These are phyloP conservation scores for Coemansia sp. DNA, from an alignment of 192 early-diverging fungal species.

Conservation along the genomic window DNA sequence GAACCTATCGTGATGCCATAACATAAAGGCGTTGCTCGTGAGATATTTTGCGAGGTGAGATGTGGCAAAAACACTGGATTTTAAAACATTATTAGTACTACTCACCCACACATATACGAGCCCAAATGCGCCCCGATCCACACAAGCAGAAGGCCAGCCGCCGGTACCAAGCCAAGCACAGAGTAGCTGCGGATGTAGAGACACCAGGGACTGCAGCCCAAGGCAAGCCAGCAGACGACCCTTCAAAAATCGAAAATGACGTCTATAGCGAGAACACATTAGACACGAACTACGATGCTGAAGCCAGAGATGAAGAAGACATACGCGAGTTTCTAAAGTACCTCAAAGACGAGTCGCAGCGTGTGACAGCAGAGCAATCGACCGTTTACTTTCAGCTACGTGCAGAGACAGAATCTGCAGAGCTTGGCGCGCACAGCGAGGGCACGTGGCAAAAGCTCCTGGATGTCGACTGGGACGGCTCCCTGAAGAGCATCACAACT, in stretches of 20 bases:
- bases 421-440: slow-evolving; percentile 10
- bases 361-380: slow-evolving; percentile 11
- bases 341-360: slow-evolving; percentile 26
- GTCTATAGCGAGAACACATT: not conserved
- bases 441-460: slow-evolving; percentile 19
- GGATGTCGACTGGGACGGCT: slow-evolving; percentile 20
- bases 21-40: too few relatives aligned
- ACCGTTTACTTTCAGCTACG: slow-evolving; percentile 42
- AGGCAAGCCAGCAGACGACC: slow-evolving; percentile 12
- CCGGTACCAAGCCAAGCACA: slow-evolving; percentile 36
- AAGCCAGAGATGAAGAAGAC: slow-evolving; percentile 20
- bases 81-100: too few relatives aligned
- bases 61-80: too few relatives aligned
- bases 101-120: not conserved
- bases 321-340: slow-evolving; percentile 30
- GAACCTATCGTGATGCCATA: not conserved
- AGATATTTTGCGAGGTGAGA: too few relatives aligned
- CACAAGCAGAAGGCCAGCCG: slow-evolving; percentile 56
- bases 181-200: not conserved
- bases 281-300: slow-evolving; percentile 9
- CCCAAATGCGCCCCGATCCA: slow-evolving; percentile 48
- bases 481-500: not conserved
- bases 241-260: slow-evolving; percentile 22
- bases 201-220: not conserved
- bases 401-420: slow-evolving; percentile 17